Evolutionary conservation across 441 rosid genomes (phyloP).

Genomic region (Eruca vesicaria): DNA sequence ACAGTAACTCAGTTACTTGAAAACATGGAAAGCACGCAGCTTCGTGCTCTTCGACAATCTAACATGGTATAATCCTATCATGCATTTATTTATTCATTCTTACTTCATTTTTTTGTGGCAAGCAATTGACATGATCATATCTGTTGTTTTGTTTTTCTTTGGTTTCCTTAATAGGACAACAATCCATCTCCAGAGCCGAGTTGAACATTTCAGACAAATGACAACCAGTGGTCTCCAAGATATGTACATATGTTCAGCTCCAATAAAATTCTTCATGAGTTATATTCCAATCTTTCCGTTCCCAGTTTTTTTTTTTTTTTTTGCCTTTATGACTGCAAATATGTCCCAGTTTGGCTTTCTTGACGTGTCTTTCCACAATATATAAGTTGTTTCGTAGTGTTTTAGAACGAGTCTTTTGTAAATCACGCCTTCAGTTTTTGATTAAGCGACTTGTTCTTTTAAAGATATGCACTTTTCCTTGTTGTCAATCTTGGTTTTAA

Average conservation of each 20-base stretch:
- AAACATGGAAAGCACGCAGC: constrained; percentile 38
- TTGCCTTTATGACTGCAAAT: background rate
- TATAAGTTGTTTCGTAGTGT: constrained; percentile 1
- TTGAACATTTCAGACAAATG: constrained; percentile 7
- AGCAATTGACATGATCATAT: background rate
- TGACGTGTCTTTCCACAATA: background rate
- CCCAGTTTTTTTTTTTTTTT: too few species aligned
- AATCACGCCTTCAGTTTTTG: constrained; percentile 7
- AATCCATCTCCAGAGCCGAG: constrained; percentile 19
- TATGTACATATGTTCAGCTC: constrained; percentile 12
- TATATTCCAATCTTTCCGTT: background rate
- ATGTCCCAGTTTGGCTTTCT: background rate
- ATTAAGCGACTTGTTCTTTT: background rate
- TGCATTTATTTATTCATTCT: background rate
- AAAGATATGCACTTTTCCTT: background rate
- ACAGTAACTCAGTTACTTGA: constrained; percentile 36
- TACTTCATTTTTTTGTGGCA: background rate
- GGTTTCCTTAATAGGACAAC: constrained; percentile 14
- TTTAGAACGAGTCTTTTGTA: constrained; percentile 5
- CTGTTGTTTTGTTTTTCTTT: background rate
- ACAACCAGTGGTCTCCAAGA: constrained; percentile 1
- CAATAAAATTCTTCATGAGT: background rate
- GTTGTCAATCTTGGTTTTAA: too few species aligned
- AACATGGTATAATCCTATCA: constrained; percentile 18
- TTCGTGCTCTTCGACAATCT: constrained; percentile 38